Conservation (phyloP, 2,329 filamentous ascomycete species). For the Xenosphaeropsis pyriputrescens region DNA sequence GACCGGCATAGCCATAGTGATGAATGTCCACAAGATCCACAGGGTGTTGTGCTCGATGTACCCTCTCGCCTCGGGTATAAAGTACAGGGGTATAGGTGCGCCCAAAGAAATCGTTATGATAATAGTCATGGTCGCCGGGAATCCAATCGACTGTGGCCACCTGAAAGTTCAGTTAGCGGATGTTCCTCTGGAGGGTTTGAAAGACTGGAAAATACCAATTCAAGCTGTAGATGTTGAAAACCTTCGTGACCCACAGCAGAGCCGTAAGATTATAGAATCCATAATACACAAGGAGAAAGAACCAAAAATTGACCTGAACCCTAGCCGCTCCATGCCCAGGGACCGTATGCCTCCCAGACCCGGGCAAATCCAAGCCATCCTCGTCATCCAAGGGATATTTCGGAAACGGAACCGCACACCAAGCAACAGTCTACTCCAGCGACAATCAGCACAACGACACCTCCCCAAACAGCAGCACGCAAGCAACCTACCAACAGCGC, state of each 20-base stretch:
- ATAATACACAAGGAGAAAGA: constrained; percentile 57
- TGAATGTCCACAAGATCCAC: constrained; percentile 57
- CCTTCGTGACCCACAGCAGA: constrained; percentile 56
- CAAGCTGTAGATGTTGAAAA: constrained; percentile 56
- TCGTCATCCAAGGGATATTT: constrained; percentile 38
- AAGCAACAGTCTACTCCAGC: constrained; percentile 36
- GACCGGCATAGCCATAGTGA: constrained; percentile 57
- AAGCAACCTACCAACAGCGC: constrained; percentile 18
- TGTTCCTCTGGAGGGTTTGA: neutral
- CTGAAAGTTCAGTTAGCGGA: constrained; percentile 9
- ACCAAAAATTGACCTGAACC: constrained; percentile 57
- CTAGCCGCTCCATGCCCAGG: constrained; percentile 49
- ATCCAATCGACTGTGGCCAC: constrained; percentile 50
- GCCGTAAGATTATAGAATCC: constrained; percentile 54
- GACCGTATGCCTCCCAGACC: constrained; percentile 21
- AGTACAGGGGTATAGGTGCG: constrained; percentile 44
- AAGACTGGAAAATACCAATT: constrained; percentile 34
- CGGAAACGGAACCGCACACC: constrained; percentile 52
- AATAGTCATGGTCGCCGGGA: constrained; percentile 45
- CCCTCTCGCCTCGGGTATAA: constrained; percentile 33
- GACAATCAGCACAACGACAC: neutral
- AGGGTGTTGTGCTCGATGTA: constrained; percentile 48
- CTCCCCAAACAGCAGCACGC: no score
- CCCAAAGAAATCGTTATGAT: constrained; percentile 46
- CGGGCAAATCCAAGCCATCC: constrained; percentile 10